phyloP scores from a whole-genome alignment of 1,284 basidiomycete species.

The Uromyces viciae-fabae region DNA sequence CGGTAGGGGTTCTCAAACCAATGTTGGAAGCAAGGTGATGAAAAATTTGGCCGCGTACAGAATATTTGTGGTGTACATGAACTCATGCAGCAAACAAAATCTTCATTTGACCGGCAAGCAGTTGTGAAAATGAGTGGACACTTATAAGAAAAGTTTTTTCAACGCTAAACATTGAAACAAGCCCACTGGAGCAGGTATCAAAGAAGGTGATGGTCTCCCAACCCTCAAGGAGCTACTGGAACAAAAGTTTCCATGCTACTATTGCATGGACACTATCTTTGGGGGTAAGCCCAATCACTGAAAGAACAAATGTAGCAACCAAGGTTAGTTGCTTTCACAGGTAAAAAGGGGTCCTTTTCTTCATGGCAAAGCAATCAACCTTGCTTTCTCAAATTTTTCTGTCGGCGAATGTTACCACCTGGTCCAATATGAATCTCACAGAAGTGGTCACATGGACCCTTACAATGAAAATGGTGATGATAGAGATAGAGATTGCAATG shows the following conservation, averaged over 20 bases:
- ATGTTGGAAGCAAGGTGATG: background rate
- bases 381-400: background rate
- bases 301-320: no score
- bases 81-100: background rate
- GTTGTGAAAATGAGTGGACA: background rate
- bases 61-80: conserved; percentile 7
- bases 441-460: background rate
- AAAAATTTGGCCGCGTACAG: background rate
- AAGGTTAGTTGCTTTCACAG: background rate
- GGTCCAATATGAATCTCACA: background rate
- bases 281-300: conserved; percentile 6
- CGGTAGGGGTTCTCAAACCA: background rate
- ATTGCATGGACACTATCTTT: background rate
- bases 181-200: background rate
- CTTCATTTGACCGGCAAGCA: background rate
- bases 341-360: background rate
- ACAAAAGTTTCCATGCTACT: background rate
- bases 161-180: background rate
- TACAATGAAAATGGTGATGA: background rate
- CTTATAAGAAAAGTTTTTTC: background rate
- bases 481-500: no score
- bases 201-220: background rate
- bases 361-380: background rate
- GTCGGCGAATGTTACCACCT: background rate
- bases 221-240: conserved; percentile 4